A percentile compares a stretch with the other conserved stretches of the same genome.
phyloP scores from a whole-genome alignment of 352 stramenopile species.

The Plasmopara halstedii region DNA sequence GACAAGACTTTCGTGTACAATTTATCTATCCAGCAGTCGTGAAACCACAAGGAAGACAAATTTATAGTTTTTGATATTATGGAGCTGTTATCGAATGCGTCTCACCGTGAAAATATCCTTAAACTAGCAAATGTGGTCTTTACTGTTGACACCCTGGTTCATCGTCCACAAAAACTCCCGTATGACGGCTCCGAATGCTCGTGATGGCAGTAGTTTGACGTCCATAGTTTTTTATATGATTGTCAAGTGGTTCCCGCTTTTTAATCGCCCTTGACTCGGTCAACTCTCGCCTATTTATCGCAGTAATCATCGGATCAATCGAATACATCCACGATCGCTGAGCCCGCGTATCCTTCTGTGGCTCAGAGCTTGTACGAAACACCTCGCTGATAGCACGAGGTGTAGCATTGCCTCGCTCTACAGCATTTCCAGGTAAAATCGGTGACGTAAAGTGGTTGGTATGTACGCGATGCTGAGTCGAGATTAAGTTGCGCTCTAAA shows the following conservation, averaged over 20 bases:
- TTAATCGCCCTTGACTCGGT: not conserved
- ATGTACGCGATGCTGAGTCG: conserved; percentile 53
- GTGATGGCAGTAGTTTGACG: conserved; percentile 58
- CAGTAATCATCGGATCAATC: conserved; percentile 53
- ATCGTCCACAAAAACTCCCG: conserved; percentile 61
- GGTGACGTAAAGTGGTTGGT: conserved; percentile 32
- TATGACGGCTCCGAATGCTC: conserved; percentile 38
- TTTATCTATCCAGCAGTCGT: not conserved
- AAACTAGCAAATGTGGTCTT: not conserved
- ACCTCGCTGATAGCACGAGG: conserved; percentile 61
- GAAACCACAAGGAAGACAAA: not conserved
- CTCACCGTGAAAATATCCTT: not conserved
- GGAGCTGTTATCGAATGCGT: conserved; percentile 74
- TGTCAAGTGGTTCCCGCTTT: conserved; percentile 12
- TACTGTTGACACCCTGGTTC: conserved; percentile 16
- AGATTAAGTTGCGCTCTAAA: conserved; percentile 51
- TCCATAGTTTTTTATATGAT: conserved; percentile 22
- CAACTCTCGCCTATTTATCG: conserved; percentile 28
- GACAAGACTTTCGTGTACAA: conserved; percentile 79
- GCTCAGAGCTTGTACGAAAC: conserved; percentile 44
- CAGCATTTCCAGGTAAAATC: conserved; percentile 13
- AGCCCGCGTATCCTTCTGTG: conserved; percentile 57
- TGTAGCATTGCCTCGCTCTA: conserved; percentile 55
- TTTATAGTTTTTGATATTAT: conserved; percentile 1
- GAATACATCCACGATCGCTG: conserved; percentile 78